Base-by-base conservation (phyloP, 1,284 basidiomycete species). In the Boletus calvinii region DNA sequence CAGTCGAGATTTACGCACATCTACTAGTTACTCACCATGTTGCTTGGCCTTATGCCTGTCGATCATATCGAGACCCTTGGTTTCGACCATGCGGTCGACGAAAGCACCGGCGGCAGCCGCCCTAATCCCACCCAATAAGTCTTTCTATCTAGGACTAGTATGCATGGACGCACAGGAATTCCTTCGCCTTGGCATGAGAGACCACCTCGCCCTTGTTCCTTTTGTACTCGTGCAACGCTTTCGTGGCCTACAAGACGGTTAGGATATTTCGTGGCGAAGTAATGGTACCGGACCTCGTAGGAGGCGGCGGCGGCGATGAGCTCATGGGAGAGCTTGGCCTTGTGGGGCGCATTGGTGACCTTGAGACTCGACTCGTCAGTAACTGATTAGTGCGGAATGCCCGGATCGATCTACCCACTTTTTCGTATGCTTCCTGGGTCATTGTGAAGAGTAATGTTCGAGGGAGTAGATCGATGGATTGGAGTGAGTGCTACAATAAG, bases 31-130 rank as follows among this genome's bases (percentile, higher is more conserved):
- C 52, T 40, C 10, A 61, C 53, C 58, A n/a, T 62, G 57, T 57
- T 71, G 66, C 17, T 79, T 74, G 20, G 71, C 74, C 62, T 69
- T 72, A 11, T 20, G 1, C 0, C 6, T 9, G 57, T 76, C 76
- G 6, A 73, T 3, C 11, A 62, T 63, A 59, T 77, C 74, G 55
- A 80, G 75, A 7, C 81, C 80, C 59, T 78, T 79, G 56, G 78
- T 79, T 63, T 83, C 80, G 5, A 76, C 57, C 0, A 75, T 56
- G 35, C 63, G 71, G 52, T 76, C 74, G 49, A 83, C 61, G 63
- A 79, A 77, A 3, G 67, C 71, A 41, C 75, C 82, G 36, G 65
- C 55, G 10, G 77, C 63, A 30, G 30, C 65, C 10, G 63, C 65
- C 29, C 68, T 67, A 17, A 44, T 22, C 4, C 1, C n/a, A n/a